These are phyloP conservation scores for Umbelopsis sp. DNA, from an alignment of 192 early-diverging fungal genomes.

Conservation along the genomic window DNA sequence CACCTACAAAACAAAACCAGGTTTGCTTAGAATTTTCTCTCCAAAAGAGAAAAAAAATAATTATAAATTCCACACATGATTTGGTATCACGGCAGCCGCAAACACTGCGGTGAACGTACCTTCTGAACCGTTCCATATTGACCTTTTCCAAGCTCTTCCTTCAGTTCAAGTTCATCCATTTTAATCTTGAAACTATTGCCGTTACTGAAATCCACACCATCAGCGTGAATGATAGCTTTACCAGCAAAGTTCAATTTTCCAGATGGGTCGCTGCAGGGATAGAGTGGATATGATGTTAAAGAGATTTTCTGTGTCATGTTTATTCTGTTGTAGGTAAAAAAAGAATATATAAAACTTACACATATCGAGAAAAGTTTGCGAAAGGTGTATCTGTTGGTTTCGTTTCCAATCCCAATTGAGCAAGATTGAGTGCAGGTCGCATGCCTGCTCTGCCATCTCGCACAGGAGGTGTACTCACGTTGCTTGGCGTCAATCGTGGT, in stretches of 20 bases:
- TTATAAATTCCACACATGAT: neutral
- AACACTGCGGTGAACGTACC: slow-evolving; percentile 28
- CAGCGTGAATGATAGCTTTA: slow-evolving; percentile 88
- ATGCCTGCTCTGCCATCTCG: slow-evolving; percentile 6
- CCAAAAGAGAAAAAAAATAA: neutral
- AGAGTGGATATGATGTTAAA: slow-evolving; percentile 17
- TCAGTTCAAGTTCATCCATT: slow-evolving; percentile 78
- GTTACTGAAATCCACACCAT: slow-evolving; percentile 90
- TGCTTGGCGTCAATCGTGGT: neutral
- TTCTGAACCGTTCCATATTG: slow-evolving; percentile 94
- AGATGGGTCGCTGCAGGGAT: slow-evolving; percentile 64
- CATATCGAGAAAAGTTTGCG: slow-evolving; percentile 66
- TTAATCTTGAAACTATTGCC: slow-evolving; percentile 88
- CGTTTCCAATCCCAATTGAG: slow-evolving; percentile 27
- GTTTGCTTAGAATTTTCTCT: neutral
- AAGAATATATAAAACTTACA: slow-evolving; percentile 45
- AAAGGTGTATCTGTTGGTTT: slow-evolving; percentile 53
- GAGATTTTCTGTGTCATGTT: neutral
- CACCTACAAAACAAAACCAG: slow-evolving; percentile 36
- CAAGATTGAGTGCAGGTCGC: slow-evolving; percentile 26
- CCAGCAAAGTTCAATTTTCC: slow-evolving; percentile 91
- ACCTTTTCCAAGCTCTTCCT: slow-evolving; percentile 85
- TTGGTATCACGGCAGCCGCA: neutral
- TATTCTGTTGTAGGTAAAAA: neutral
- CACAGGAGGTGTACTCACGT: slow-evolving; percentile 1